Evolutionary conservation across 2,329 filamentous ascomycete species (phyloP), one percentile per base, ranked within the genome.

Genomic region (Pseudogymnoascus verrucosus): DNA sequence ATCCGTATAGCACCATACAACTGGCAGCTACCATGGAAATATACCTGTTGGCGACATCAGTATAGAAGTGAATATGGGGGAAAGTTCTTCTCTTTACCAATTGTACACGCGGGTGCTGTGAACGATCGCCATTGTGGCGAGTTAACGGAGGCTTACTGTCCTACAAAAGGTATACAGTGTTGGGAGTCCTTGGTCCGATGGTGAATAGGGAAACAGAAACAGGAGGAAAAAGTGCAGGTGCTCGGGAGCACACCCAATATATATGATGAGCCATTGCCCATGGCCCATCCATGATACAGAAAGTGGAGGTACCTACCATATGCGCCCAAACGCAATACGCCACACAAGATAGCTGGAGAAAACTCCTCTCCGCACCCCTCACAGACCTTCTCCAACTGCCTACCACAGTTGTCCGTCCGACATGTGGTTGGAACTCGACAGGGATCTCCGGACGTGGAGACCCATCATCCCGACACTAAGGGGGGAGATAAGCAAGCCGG

Each of bases 1-100:
- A 90, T 64, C 88, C 88, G 72, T 89, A 90, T 51, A 90, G 79
- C 21, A 89, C 86, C 88, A 90, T 90, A 74, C 86, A 89, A 73
- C 86, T 85, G 70, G 88, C 87, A 64, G 87, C 87, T 67, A 89
- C 84, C 61, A 89, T 78, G 65, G 85, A 87, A 68, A 88, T 84
- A 77, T 87, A 89, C 85, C 84, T 83, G 10, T 57, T 34, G 51
- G 10, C 28, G 51, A 28, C 51, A 8, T 57, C 51, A 57, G 47
- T 19, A 57, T 57, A 57, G 51, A 57, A 34, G 2, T 34, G 10
- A 19, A 19, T 57, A 34, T 16, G 12, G 51, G n/a, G 51, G 28
- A 19, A 19, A 6, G 51, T 34, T 57, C 47, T 54, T 54, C 51
- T 57, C 26, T 26, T 34, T 57, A 57, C 51, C 51, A 57, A 57